phyloP scores from a whole-genome alignment of 768 basidiomycete species.

The Suillus decipiens region DNA sequence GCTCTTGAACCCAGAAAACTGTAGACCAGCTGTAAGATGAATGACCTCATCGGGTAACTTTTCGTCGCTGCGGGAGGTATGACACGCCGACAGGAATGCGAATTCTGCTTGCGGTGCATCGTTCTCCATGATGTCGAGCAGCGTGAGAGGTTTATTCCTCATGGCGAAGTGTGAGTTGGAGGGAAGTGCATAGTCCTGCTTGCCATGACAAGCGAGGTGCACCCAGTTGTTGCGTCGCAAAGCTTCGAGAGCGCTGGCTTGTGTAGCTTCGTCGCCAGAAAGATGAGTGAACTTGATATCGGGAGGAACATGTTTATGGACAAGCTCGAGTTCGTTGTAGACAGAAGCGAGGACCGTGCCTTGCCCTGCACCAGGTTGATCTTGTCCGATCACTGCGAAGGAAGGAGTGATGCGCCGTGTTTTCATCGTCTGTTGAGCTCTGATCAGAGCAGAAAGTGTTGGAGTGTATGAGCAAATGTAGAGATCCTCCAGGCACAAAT shows the following conservation, averaged over 20 bases:
- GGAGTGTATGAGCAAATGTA: slow-evolving; percentile 29
- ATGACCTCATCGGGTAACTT: slow-evolving; percentile 21
- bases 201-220: slow-evolving; percentile 29
- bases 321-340: slow-evolving; percentile 4
- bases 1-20: slow-evolving; percentile 24
- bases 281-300: slow-evolving; percentile 5
- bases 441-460: slow-evolving; percentile 22
- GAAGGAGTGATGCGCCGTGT: background rate
- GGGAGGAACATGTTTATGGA: slow-evolving; percentile 5
- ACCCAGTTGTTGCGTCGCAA: slow-evolving; percentile 17
- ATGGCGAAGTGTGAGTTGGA: slow-evolving; percentile 20
- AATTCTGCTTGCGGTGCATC: slow-evolving; percentile 12
- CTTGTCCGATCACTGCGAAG: slow-evolving; percentile 10
- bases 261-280: slow-evolving; percentile 10
- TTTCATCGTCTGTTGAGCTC: background rate
- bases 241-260: slow-evolving; percentile 4
- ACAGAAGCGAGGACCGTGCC: slow-evolving; percentile 5
- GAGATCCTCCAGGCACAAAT: slow-evolving; percentile 12
- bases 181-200: slow-evolving; percentile 12
- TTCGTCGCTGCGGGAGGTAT: slow-evolving; percentile 23
- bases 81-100: slow-evolving; percentile 26
- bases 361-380: slow-evolving; percentile 1
- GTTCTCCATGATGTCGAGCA: slow-evolving; percentile 15
- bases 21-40: slow-evolving; percentile 29
- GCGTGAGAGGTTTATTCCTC: slow-evolving; percentile 3